These are phyloP conservation scores for Samsoniella hepiali DNA, from an alignment of 2,329 filamentous ascomycete genomes.

Conservation along the genomic window DNA sequence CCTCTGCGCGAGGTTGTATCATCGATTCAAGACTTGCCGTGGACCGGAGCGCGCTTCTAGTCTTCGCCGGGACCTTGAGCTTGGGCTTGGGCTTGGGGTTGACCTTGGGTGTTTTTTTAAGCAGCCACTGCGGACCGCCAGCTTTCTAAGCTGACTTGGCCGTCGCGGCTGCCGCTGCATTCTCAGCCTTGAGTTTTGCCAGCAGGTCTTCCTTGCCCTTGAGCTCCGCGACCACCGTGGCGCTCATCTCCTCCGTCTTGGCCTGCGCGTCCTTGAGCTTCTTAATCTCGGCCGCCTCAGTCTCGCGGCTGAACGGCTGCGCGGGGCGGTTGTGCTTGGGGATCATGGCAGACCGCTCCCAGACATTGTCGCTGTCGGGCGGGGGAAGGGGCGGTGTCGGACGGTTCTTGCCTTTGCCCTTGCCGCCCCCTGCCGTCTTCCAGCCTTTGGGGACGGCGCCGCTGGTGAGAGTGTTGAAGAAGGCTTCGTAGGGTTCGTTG, in stretches of 20 bases:
- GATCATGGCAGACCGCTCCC: constrained; percentile 71
- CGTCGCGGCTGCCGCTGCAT: constrained; percentile 42
- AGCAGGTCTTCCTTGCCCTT: constrained; percentile 63
- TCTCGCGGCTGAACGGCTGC: constrained; percentile 71
- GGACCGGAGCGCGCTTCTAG: constrained; percentile 1
- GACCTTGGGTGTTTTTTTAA: constrained; percentile 1
- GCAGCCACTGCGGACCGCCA: constrained; percentile 2
- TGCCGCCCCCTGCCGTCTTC: constrained; percentile 40
- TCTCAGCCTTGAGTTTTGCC: constrained; percentile 57
- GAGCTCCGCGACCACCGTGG: constrained; percentile 57
- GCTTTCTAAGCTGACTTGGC: constrained; percentile 30
- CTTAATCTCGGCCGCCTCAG: constrained; percentile 61
- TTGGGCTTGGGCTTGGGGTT: constrained; percentile 9
- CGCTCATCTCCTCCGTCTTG: constrained; percentile 59
- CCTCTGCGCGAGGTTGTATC: neutral
- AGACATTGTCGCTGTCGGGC: constrained; percentile 47
- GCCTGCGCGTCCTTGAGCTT: constrained; percentile 61
- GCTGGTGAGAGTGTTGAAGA: constrained; percentile 81
- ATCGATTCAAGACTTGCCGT: neutral
- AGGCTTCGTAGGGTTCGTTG: constrained; percentile 91
- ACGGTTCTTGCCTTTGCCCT: constrained; percentile 46
- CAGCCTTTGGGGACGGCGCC: constrained; percentile 57
- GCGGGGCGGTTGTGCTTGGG: constrained; percentile 63
- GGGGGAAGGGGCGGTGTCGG: constrained; percentile 38
- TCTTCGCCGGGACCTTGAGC: neutral